These are phyloP conservation scores for Cicer bijugum DNA, from an alignment of 306 rosid species.

Conservation along the genomic window DNA sequence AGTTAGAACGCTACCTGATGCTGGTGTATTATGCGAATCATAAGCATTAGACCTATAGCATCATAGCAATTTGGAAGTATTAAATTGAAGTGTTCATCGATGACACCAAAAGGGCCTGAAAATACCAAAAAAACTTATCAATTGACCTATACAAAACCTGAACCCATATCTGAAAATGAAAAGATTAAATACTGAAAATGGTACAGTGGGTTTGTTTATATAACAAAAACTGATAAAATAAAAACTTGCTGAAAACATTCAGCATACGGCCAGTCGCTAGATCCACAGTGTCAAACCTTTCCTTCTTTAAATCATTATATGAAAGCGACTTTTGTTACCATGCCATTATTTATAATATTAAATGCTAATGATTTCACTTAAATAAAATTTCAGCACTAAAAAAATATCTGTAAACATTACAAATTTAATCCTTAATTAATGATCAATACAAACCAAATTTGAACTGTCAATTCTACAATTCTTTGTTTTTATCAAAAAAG, in stretches of 20 bases:
- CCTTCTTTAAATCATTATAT: constrained; percentile 5
- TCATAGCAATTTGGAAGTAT: constrained; percentile 87
- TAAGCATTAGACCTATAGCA: constrained; percentile 91
- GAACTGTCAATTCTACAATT: constrained; percentile 14
- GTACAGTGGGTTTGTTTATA: constrained; percentile 13
- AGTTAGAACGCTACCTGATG: constrained; percentile 68
- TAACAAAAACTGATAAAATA: not conserved
- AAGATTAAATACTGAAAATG: constrained; percentile 17
- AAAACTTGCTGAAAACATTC: not conserved
- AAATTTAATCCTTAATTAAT: constrained; percentile 12
- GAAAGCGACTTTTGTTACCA: not conserved
- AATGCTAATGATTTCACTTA: not conserved
- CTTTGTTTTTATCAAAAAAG: constrained; percentile 12
- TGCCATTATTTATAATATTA: not conserved
- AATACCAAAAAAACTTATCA: constrained; percentile 39
- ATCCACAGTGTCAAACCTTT: not conserved
- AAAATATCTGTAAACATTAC: not conserved
- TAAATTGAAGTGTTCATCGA: constrained; percentile 79
- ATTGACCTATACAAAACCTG: constrained; percentile 14
- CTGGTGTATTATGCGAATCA: constrained; percentile 87
- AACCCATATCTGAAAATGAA: constrained; percentile 17
- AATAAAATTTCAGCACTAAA: not conserved
- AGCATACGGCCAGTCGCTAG: not conserved
- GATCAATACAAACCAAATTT: not conserved
- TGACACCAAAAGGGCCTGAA: constrained; percentile 88